Evolutionary conservation across 2,329 filamentous ascomycete species (phyloP), one percentile per base, ranked within the genome.

Genomic region (Colletotrichum chrysophilum): DNA sequence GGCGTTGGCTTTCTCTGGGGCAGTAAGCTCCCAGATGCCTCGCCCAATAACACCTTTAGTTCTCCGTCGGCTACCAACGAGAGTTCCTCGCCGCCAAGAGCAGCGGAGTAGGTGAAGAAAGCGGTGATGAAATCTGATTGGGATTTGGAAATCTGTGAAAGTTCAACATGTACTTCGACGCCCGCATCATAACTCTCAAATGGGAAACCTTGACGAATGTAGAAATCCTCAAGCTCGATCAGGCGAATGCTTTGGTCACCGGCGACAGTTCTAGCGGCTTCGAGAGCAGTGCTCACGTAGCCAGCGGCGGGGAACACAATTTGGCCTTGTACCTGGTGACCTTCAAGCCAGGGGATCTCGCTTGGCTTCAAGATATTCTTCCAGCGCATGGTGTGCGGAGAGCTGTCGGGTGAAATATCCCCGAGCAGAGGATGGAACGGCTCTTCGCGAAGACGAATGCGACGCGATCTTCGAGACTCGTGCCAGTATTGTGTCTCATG

Each of bases 271-370:
- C 9, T 32, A 7, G 65, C 65, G 1, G 65, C 18, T 12, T 87
- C 85, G 2, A 85, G 76, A 2, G 81, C 84, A 81, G 86, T 85
- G 4, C 80, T 78, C 0, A 86, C 38, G 65, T 85, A 87, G 0
- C 79, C 84, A 9, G 86, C 82, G 1, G 78, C 82, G 0, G 87
- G 87, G 36, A 87, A 87, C 0, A 89, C 78, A 14, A 82, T 78
- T 16, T 85, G 78, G 0, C 80, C 79, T 18, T 84, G 80, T 18
- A 81, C 21, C 7, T 77, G 70, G 34, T 89, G 87, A 7, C 86
- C 83, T 1, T 76, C 52, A 2, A 88, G 76, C 88, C 87, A 89
- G 0, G 80, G 77, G 2, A 83, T 71, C 30, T 84, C 80, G 1
- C 70, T 61, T 0, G 77, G 67, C 6, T 76, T 77, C 16, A 83